Evolutionary conservation across 2,329 filamentous ascomycete genomes (phyloP).

Genomic region (Zymoseptoria crescenta): DNA sequence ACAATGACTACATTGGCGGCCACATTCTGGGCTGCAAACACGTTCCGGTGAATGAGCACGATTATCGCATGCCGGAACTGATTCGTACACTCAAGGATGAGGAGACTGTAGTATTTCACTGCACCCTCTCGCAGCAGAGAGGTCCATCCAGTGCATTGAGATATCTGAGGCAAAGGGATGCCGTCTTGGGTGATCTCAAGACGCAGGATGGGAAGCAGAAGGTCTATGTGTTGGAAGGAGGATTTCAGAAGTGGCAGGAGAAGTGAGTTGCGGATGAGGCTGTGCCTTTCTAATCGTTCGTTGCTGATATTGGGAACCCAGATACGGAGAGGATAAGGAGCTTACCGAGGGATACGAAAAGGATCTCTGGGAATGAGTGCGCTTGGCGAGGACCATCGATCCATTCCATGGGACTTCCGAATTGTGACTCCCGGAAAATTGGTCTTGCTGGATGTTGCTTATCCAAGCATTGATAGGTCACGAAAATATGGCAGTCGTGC

Average conservation of each 20-base stretch:
- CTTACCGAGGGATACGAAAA: conserved; percentile 79
- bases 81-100: conserved; percentile 68
- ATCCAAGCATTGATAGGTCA: neutral
- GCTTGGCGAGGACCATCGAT: conserved; percentile 8
- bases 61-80: conserved; percentile 73
- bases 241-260: conserved; percentile 87
- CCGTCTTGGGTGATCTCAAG: conserved; percentile 33
- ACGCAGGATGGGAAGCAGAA: conserved; percentile 48
- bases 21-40: conserved; percentile 75
- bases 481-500: neutral
- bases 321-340: conserved; percentile 65
- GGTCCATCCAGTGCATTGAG: conserved; percentile 76
- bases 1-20: conserved; percentile 82
- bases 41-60: conserved; percentile 64
- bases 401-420: neutral
- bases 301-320: conserved; percentile 15
- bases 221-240: conserved; percentile 72
- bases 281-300: neutral
- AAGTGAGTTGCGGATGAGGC: conserved; percentile 35
- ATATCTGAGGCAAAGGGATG: conserved; percentile 66
- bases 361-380: conserved; percentile 66
- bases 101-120: conserved; percentile 87
- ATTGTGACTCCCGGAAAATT: neutral
- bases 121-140: conserved; percentile 81
- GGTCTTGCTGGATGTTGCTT: neutral